A percentile compares a stretch with the other conserved stretches of the same genome.
These are phyloP conservation scores for Naganishia kalamii DNA, from an alignment of 768 basidiomycete genomes.

Conservation along the genomic window DNA sequence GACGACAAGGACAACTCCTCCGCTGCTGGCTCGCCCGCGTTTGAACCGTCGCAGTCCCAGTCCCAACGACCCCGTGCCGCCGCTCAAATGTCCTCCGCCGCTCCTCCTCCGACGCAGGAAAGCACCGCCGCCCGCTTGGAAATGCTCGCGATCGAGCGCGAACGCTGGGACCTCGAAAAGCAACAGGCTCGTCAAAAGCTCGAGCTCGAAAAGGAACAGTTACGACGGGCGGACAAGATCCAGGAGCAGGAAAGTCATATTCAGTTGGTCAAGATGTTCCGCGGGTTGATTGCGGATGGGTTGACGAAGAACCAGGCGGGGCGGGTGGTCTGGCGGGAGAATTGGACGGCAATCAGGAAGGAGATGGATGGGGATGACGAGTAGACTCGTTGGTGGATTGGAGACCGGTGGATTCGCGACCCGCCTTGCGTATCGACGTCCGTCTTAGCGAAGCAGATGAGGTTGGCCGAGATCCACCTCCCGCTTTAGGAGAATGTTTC, in stretches of 20 bases:
- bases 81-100: neutral
- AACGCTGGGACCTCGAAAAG: constrained; percentile 4
- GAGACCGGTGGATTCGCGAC: too few relatives aligned
- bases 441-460: too few relatives aligned
- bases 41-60: neutral
- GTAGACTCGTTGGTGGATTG: too few relatives aligned
- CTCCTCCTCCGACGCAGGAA: neutral
- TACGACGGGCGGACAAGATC: constrained; percentile 1
- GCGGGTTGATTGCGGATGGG: constrained; percentile 4
- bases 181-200: constrained; percentile 9
- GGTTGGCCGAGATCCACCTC: too few relatives aligned
- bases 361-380: constrained; percentile 6
- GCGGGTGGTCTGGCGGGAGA: neutral
- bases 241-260: constrained; percentile 4
- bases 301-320: constrained; percentile 4
- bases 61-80: neutral
- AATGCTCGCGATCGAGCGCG: neutral
- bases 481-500: too few relatives aligned
- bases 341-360: neutral
- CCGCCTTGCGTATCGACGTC: too few relatives aligned
- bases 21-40: neutral
- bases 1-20: neutral
- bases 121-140: neutral
- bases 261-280: neutral
- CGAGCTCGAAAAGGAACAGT: constrained; percentile 10